These are phyloP conservation scores for Zarea fungicola DNA, from an alignment of 2,329 filamentous ascomycete species.

Conservation along the genomic window DNA sequence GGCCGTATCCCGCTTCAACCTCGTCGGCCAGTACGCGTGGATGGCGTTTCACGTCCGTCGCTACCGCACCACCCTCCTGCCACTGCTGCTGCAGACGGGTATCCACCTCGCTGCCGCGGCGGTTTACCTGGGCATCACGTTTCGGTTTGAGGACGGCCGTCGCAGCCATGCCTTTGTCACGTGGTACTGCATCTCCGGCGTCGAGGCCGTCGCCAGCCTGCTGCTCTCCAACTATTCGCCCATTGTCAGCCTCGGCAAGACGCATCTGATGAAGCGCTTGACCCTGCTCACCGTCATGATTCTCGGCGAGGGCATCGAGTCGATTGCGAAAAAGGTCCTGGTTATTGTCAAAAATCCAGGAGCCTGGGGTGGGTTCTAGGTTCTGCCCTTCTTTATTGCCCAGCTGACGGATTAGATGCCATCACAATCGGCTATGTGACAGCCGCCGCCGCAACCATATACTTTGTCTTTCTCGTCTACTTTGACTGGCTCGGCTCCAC, in stretches of 20 bases:
- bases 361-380: conserved; percentile 31
- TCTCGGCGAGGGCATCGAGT: conserved; percentile 60
- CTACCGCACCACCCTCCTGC: conserved; percentile 31
- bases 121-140: conserved; percentile 38
- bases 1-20: conserved; percentile 44
- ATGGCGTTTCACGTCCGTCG: conserved; percentile 39
- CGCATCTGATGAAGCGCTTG: conserved; percentile 59
- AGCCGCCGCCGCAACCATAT: conserved; percentile 36
- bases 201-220: conserved; percentile 49
- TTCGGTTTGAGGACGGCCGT: conserved; percentile 29
- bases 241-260: conserved; percentile 55
- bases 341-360: conserved; percentile 39
- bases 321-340: conserved; percentile 49
- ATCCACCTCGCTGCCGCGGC: conserved; percentile 30
- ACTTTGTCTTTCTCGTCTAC: conserved; percentile 42
- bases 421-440: conserved; percentile 36
- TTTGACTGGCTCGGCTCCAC: conserved; percentile 59
- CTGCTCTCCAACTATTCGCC: conserved; percentile 49
- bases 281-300: conserved; percentile 60
- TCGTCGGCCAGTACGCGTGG: conserved; percentile 49
- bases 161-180: conserved; percentile 31
- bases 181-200: conserved; percentile 50
- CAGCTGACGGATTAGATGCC: too few relatives aligned
- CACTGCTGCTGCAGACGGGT: conserved; percentile 31
- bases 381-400: accelerated